Conservation (phyloP, 345 rosid genomes). For the Luvunga scandens region DNA sequence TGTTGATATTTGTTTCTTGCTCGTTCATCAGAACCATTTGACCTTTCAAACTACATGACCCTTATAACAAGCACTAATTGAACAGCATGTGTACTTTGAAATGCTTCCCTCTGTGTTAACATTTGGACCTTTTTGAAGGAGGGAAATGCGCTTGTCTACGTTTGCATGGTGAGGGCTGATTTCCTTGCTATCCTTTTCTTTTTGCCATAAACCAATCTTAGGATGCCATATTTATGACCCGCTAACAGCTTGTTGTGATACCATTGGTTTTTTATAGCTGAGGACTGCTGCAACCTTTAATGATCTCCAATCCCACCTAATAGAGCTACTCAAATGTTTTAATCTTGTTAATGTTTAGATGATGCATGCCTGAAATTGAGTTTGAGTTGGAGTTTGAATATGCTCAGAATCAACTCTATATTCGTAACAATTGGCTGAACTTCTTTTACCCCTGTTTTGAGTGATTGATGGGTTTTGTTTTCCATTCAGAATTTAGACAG, state of each 20-base stretch:
- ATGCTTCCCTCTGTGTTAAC: neutral
- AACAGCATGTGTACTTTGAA: neutral
- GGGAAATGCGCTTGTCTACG: neutral
- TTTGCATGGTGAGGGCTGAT: neutral
- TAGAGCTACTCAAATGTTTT: neutral
- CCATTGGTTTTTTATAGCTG: neutral
- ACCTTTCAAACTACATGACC: neutral
- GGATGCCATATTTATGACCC: neutral
- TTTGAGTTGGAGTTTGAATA: neutral
- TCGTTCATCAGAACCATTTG: neutral
- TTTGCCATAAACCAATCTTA: neutral
- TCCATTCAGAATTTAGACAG: constrained; percentile 52
- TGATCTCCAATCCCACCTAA: neutral
- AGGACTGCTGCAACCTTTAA: neutral
- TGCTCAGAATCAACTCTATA: neutral
- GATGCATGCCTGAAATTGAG: neutral
- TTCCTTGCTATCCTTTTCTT: neutral
- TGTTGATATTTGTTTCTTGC: neutral
- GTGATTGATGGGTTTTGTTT: constrained; percentile 6
- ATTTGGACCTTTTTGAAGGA: neutral
- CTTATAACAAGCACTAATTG: neutral
- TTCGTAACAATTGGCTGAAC: neutral
- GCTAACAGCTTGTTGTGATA: neutral
- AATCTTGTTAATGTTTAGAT: neutral
- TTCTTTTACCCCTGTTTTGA: neutral